phyloP scores from a whole-genome alignment of 192 early-diverging fungal species.

The Dissophora globulifera region DNA sequence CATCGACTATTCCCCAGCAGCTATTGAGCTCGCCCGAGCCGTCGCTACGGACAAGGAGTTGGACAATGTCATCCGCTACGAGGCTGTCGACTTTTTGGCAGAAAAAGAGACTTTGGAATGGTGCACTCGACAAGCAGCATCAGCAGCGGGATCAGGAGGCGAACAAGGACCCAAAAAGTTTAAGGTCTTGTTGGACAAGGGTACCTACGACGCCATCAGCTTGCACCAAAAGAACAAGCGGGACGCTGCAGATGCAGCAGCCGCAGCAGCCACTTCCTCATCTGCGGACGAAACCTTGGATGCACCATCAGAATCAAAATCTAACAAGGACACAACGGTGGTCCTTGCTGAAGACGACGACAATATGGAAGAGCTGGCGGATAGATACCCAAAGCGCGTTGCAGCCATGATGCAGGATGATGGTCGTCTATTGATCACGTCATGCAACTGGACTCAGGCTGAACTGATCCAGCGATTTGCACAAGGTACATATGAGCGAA shows the following conservation, averaged over 20 bases:
- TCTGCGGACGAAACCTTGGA: not conserved
- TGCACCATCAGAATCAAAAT: no score
- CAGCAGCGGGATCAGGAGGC: not conserved
- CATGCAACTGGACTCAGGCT: conserved; percentile 93
- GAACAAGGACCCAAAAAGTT: conserved; percentile 38
- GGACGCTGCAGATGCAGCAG: conserved; percentile 23
- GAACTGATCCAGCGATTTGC: conserved; percentile 78
- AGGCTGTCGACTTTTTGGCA: conserved; percentile 69
- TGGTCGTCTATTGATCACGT: conserved; percentile 86
- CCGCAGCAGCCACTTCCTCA: not conserved
- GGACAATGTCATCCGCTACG: conserved; percentile 60
- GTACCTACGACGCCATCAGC: conserved; percentile 94
- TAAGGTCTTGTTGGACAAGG: conserved; percentile 88
- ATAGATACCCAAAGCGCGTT: conserved; percentile 67
- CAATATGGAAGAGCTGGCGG: conserved; percentile 55
- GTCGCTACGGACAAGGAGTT: conserved; percentile 64
- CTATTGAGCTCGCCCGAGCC: conserved; percentile 76
- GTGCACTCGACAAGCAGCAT: conserved; percentile 20
- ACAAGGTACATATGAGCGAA: no score
- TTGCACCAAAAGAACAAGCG: conserved; percentile 58
- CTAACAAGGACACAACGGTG: conserved; percentile 30
- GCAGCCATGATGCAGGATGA: conserved; percentile 69
- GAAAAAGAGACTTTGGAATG: conserved; percentile 55
- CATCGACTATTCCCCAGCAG: conserved; percentile 86
- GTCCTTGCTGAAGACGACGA: conserved; percentile 48